These are phyloP conservation scores for Amanita jacksonii DNA, from an alignment of 768 basidiomycete species.

Conservation along the genomic window DNA sequence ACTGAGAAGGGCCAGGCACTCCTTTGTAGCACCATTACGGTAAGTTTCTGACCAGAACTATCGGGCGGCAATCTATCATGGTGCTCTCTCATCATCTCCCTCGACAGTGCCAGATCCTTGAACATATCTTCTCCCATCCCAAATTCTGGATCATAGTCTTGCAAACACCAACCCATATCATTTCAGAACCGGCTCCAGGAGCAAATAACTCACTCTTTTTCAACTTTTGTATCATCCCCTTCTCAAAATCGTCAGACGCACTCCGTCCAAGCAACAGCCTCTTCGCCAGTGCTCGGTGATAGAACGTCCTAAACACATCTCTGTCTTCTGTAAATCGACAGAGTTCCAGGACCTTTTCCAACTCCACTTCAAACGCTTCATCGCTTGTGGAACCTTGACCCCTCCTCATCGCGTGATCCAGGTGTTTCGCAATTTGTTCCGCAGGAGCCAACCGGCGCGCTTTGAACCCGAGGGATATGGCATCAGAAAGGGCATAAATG, in stretches of 20 bases:
- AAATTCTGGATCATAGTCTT: conserved; percentile 94
- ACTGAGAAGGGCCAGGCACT: conserved; percentile 81
- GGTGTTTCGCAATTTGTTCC: conserved; percentile 86
- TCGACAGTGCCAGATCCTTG: conserved; percentile 73
- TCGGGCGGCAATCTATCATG: conserved; percentile 32
- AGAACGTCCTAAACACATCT: conserved; percentile 91
- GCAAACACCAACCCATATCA: neutral
- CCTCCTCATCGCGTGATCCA: conserved; percentile 80
- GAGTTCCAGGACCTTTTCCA: conserved; percentile 61
- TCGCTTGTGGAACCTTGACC: conserved; percentile 70
- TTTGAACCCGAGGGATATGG: conserved; percentile 68
- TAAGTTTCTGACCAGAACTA: conserved; percentile 39
- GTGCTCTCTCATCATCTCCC: conserved; percentile 64
- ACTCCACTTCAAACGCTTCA: conserved; percentile 45
- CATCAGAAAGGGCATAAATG: conserved; percentile 57
- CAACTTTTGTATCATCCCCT: conserved; percentile 73
- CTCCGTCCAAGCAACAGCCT: conserved; percentile 75
- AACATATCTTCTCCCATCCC: conserved; percentile 95
- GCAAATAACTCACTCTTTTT: conserved; percentile 48
- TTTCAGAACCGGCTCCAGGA: neutral
- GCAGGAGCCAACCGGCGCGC: conserved; percentile 75
- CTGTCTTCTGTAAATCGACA: conserved; percentile 89
- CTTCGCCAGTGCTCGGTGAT: conserved; percentile 82
- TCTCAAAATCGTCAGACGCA: conserved; percentile 83
- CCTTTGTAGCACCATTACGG: conserved; percentile 76